phyloP scores from a whole-genome alignment of 495 filamentous ascomycete genomes.

The Geopyxis carbonaria region DNA sequence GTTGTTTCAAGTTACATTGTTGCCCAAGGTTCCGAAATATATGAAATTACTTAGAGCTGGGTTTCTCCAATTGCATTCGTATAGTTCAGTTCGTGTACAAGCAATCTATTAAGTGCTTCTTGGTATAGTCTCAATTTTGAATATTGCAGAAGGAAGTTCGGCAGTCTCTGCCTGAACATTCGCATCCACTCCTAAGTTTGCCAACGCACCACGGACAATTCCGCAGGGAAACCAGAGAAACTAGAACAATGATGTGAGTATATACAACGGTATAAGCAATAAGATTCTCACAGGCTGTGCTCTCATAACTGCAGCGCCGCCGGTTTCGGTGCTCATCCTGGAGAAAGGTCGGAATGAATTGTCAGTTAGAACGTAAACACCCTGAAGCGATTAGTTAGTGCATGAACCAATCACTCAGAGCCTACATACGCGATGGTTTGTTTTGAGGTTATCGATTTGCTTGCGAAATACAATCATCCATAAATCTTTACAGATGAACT shows the following conservation, averaged over 20 bases:
- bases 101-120: too few species aligned
- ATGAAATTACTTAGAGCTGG: too few species aligned
- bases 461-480: conserved; percentile 91
- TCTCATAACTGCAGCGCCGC: conserved; percentile 49
- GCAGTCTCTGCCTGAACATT: conserved; percentile 76
- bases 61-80: too few species aligned
- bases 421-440: conserved; percentile 63
- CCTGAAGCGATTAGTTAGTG: conserved; percentile 31
- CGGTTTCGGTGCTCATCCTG: conserved; percentile 64
- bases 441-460: conserved; percentile 96
- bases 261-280: not conserved
- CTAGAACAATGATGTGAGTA: conserved; percentile 28
- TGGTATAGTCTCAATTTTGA: conserved; percentile 82
- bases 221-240: conserved; percentile 93
- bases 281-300: conserved; percentile 56
- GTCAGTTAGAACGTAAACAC: conserved; percentile 91
- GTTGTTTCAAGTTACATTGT: too few species aligned
- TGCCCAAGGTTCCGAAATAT: too few species aligned
- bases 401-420: not conserved
- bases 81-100: too few species aligned
- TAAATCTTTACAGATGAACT: conserved; percentile 95
- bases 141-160: conserved; percentile 74
- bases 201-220: conserved; percentile 71
- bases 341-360: conserved; percentile 77
- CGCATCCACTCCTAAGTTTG: conserved; percentile 77